These are phyloP conservation scores for Trifolium repens DNA, from an alignment of 306 rosid species.

Conservation along the genomic window DNA sequence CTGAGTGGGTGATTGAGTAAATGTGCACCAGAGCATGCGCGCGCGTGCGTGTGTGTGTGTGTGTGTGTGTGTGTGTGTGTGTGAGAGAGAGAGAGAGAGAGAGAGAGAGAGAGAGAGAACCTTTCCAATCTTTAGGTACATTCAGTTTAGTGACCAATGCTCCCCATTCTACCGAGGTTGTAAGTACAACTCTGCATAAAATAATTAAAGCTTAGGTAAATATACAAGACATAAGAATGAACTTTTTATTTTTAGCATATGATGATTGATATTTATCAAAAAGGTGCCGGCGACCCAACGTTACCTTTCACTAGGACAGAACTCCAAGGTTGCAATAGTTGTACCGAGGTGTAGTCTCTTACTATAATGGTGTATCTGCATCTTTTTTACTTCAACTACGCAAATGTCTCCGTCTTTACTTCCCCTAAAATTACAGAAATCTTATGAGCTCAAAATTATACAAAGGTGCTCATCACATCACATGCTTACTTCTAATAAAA, in stretches of 20 bases:
- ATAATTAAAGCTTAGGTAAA: slow-evolving; percentile 14
- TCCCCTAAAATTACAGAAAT: slow-evolving; percentile 59
- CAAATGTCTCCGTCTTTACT: slow-evolving; percentile 95
- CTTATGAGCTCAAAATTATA: slow-evolving; percentile 22
- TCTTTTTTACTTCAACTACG: slow-evolving; percentile 85
- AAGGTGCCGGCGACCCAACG: background rate
- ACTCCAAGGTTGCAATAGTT: slow-evolving; percentile 69
- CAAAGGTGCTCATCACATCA: slow-evolving; percentile 24
- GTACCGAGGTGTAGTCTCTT: slow-evolving; percentile 91
- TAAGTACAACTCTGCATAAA: slow-evolving; percentile 73
- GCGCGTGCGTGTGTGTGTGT: too few species aligned
- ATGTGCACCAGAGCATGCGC: background rate
- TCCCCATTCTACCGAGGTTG: slow-evolving; percentile 89
- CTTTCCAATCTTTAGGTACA: slow-evolving; percentile 98
- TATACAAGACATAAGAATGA: slow-evolving; percentile 19
- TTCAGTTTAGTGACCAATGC: slow-evolving; percentile 80
- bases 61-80: background rate
- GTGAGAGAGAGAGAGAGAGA: background rate
- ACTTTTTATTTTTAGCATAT: background rate
- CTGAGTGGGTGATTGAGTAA: background rate
- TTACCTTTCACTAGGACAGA: slow-evolving; percentile 93
- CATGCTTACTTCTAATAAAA: slow-evolving; percentile 7
- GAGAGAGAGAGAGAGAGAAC: slow-evolving; percentile 46
- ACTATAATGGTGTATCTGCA: slow-evolving; percentile 85
- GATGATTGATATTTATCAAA: slow-evolving; percentile 3